These are phyloP conservation scores for Pyrenula aspistea DNA, from an alignment of 495 filamentous ascomycete genomes.

Conservation along the genomic window DNA sequence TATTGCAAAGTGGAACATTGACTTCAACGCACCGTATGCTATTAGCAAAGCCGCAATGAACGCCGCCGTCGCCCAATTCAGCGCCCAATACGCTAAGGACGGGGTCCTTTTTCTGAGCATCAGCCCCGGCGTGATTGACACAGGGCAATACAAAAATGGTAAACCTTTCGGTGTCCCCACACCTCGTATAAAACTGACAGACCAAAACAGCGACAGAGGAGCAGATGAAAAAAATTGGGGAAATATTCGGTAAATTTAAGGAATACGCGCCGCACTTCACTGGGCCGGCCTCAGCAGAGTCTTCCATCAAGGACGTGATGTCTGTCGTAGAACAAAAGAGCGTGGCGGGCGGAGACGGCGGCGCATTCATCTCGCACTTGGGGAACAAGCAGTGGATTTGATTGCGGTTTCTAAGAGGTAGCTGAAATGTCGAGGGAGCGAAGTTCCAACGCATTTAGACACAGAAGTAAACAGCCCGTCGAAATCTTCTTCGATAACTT, in stretches of 20 bases:
- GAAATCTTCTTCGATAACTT: no score
- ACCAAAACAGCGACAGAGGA: conserved; percentile 24
- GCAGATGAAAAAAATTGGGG: conserved; percentile 15
- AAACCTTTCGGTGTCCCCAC: conserved; percentile 3
- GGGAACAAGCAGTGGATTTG: conserved; percentile 40
- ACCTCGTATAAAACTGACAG: not conserved
- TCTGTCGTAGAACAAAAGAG: conserved; percentile 28
- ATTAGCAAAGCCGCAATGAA: conserved; percentile 34
- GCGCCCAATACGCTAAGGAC: conserved; percentile 34
- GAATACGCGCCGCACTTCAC: conserved; percentile 36
- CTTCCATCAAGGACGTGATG: conserved; percentile 24
- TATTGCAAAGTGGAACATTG: conserved; percentile 17
- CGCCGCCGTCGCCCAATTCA: conserved; percentile 31
- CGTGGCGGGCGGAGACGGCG: conserved; percentile 35
- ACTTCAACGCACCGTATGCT: conserved; percentile 17
- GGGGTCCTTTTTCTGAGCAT: conserved; percentile 39
- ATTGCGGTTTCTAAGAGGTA: no score
- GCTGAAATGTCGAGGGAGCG: no score
- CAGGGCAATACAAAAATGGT: conserved; percentile 17
- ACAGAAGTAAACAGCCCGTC: no score
- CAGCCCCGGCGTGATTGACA: conserved; percentile 34
- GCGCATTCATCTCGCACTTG: conserved; percentile 39
- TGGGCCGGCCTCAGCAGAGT: conserved; percentile 27
- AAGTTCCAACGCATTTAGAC: no score
- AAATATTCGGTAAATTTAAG: conserved; percentile 22